Base-by-base conservation (phyloP, 192 early-diverging fungal species). In the Gryganskiella cystojenkinii region DNA sequence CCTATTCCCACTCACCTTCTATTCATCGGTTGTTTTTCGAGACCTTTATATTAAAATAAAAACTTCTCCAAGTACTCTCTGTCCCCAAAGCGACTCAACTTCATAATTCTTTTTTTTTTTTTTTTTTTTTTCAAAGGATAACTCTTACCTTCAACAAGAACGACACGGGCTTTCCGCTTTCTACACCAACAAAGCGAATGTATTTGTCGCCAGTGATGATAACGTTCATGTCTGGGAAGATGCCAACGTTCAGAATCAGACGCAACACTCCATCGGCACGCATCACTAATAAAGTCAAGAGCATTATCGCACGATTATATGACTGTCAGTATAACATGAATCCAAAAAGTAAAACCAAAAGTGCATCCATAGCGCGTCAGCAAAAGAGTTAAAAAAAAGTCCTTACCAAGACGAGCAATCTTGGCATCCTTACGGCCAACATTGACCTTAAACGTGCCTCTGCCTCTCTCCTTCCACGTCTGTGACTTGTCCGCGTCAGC, bases 371-470 rank as follows among this genome's bases (percentile, higher is more conserved):
- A 6, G 20, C 5, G 13, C 43, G 15, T 14, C 7, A 7, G 56
- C 34, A 59, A 44, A n/a, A 17, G n/a, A 10, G 19, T 5, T 40
- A 42, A 34, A 42, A 9, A 40, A 19, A 46, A 25, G 50, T 8
- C 0, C 70, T 40, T 76, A 76, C 73, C 73, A 8, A 76, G 64
- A 44, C 73, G 59, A 14, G 73, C 73, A 17, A 50, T 11, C 35
- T 63, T 76, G 27, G 73, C 56, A 28, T 68, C 62, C 30, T 45
- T 60, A 20, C 65, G 59, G 44, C 60, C 58, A 22, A 76, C 54
- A 44, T 76, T 76, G 35, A 76, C 51, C 47, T 76, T 76, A 46
- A 76, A 76, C 11, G 73, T 67, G 25, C 73, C 73, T 43, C 68
- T 76, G 19, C 73, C 73, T 34, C 73, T 17, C 25, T 76, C 73